phyloP scores from a whole-genome alignment of 2,329 filamentous ascomycete genomes.

The Tolypocladium cylindrosporum region DNA sequence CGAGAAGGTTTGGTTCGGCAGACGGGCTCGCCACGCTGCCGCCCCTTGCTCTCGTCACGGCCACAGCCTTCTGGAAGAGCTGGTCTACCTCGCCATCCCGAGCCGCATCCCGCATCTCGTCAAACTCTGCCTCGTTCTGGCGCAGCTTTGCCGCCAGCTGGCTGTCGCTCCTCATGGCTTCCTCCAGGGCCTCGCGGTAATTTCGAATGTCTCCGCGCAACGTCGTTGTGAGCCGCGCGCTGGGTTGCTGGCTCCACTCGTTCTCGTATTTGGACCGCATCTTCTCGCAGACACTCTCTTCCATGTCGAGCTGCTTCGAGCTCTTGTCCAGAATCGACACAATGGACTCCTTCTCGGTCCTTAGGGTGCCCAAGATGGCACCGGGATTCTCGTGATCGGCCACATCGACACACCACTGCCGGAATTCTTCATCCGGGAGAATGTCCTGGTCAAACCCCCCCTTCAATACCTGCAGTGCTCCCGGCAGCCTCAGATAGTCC shows the following conservation, averaged over 20 bases:
- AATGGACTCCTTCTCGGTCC: slow-evolving; percentile 68
- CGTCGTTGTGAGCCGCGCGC: slow-evolving; percentile 78
- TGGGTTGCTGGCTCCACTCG: slow-evolving; percentile 97
- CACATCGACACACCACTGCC: slow-evolving; percentile 88
- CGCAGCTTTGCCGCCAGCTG: slow-evolving; percentile 76
- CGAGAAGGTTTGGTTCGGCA: slow-evolving; percentile 70
- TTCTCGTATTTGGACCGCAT: slow-evolving; percentile 95
- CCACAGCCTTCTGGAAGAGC: slow-evolving; percentile 78
- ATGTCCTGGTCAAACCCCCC: slow-evolving; percentile 87
- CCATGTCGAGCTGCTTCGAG: slow-evolving; percentile 85
- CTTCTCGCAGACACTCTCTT: slow-evolving; percentile 97
- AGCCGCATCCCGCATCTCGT: slow-evolving; percentile 87
- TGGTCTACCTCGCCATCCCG: slow-evolving; percentile 80
- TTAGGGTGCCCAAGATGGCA: slow-evolving; percentile 68
- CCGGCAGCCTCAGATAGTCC: slow-evolving; percentile 85
- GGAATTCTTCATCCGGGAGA: slow-evolving; percentile 81
- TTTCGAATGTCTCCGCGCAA: slow-evolving; percentile 77
- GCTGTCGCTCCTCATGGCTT: slow-evolving; percentile 76
- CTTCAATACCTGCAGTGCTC: slow-evolving; percentile 82
- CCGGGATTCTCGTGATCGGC: slow-evolving; percentile 74
- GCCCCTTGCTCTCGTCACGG: slow-evolving; percentile 60
- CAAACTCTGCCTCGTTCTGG: slow-evolving; percentile 80
- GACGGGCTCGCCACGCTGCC: slow-evolving; percentile 53
- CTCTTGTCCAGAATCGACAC: slow-evolving; percentile 64
- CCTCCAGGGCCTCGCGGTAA: slow-evolving; percentile 81